Base-by-base conservation (phyloP, 2,329 filamentous ascomycete species). In the Diaporthe sp. region DNA sequence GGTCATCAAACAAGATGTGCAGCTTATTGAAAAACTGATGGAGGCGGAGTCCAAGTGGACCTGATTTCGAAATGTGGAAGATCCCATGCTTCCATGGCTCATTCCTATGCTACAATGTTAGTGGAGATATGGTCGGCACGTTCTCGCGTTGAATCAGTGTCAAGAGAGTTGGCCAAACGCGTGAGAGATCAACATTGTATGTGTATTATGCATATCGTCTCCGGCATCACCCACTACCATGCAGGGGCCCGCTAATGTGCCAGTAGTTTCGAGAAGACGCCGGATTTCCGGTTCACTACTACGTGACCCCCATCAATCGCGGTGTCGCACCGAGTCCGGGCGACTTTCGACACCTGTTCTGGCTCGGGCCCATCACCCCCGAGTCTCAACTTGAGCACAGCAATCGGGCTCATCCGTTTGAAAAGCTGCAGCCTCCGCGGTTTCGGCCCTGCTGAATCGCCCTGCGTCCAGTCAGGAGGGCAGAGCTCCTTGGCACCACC, bases 1-100 rank as follows among this genome's bases (percentile, higher is more conserved):
- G 76, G 79, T 87, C 22, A 84, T 82, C 3, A 81, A 85, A 68
- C 83, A 87, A 76, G 88, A 91, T 74, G 83, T 84, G 5, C 84
- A 85, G 77, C 81, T 88, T 30, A 88, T 92, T 61, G 83, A 86
- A 75, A 82, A 83, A 56, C 81, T 92, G 53, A 81, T 91, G 74
- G 82, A 85, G 55, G 84, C 84, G 71, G 88, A 87, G 76, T 81
- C 81, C 70, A 79, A 80, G n/a, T 83, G 78, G 77, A 71, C 63
- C 35, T 72, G 75, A 69, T 35, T 3, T 6, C 8, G 19, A 7
- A 13, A 32, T 2, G 4, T 22, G 37, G 32, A 5, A n/a, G 10
- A 17, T 27, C 12, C 17, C 47, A 42, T 50, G 35, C 22, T 37
- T 8, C 32, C 9, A 27, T 13, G 13, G n/a, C 63, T n/a, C 13